Conservation (phyloP, 768 basidiomycete genomes). For the Mrakia frigida region DNA sequence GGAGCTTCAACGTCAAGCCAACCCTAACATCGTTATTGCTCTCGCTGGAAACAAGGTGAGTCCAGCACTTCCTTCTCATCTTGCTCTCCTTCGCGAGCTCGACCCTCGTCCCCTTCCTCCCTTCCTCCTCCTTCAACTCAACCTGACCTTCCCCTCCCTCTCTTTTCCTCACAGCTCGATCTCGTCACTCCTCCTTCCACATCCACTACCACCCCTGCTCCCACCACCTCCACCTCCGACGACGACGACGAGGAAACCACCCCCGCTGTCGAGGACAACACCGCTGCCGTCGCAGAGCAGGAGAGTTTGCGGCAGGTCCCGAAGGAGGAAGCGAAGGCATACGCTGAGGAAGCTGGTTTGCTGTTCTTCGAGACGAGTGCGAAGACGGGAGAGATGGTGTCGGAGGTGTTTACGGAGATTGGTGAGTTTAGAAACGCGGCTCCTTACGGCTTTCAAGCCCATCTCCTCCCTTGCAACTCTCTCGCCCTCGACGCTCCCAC, state of each 20-base stretch:
- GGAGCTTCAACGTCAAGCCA: conserved; percentile 96
- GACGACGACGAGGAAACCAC: conserved; percentile 50
- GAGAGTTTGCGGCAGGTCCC: conserved; percentile 84
- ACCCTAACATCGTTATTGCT: conserved; percentile 98
- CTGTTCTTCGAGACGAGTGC: conserved; percentile 97
- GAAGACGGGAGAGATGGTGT: conserved; percentile 91
- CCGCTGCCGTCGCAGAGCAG: conserved; percentile 30
- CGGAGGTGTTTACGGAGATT: conserved; percentile 97
- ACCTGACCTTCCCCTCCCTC: not conserved
- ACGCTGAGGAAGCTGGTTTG: conserved; percentile 88
- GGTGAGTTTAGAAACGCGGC: conserved; percentile 52
- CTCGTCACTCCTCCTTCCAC: conserved; percentile 39
- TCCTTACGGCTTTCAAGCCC: not conserved
- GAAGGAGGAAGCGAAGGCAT: conserved; percentile 90
- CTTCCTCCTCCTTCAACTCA: not conserved
- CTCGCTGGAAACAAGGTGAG: conserved; percentile 97
- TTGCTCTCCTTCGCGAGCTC: not conserved
- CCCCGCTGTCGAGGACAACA: conserved; percentile 24
- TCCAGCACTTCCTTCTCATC: not conserved
- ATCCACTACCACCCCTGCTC: conserved; percentile 59
- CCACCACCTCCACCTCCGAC: conserved; percentile 35
- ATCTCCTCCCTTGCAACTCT: not conserved
- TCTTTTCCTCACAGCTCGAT: conserved; percentile 39
- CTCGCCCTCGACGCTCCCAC: not conserved
- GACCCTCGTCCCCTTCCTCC: not conserved